Evolutionary conservation across 2,329 filamentous ascomycete genomes (phyloP), one percentile per base, ranked within the genome.

Genomic region (Aureobasidium sp.): DNA sequence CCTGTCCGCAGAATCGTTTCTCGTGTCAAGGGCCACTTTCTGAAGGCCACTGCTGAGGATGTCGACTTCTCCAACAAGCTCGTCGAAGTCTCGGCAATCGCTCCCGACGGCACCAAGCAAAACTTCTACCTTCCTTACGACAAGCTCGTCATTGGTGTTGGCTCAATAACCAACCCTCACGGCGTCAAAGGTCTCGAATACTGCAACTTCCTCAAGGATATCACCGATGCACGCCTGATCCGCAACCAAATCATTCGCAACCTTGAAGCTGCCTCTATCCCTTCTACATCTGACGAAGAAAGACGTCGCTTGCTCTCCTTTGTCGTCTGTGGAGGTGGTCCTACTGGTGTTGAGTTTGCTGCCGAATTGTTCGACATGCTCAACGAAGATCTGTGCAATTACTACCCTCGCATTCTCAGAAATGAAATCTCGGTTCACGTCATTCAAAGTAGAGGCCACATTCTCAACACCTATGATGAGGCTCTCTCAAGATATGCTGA

Each of bases 351-450:
- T 30, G 93, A 98, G 68, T 98, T 98, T 63, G 94, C 94, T 1
- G 93, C 93, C 5, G 93, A 98, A 67, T 78, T 98, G 6, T 97
- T 87, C 67, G 93, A 98, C 69, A 84, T 98, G 68, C 77, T 98
- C 14, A 98, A 98, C 64, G 94, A 98, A 68, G 93, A 98, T 66
- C 71, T 98, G 38, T 84, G 84, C 38, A 76, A 79, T 49, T 82
- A 86, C 62, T 98, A 95, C 69, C 93, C 93, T 2, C 84, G 84
- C 58, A 81, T 98, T 25, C 72, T 98, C n/a, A 83, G 93, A 57
- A 97, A 97, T 66, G 90, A 98, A 68, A 95, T 98, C 44, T 97
- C 93, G 0, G 91, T 98, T 1, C 94, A 98, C 65, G 78, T 98
- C 41, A 96, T 98, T 57, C 93, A 98, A 66, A 95, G 89, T 63